Base-by-base conservation (phyloP, 2,329 filamentous ascomycete species). In the Fusarium setosum region DNA sequence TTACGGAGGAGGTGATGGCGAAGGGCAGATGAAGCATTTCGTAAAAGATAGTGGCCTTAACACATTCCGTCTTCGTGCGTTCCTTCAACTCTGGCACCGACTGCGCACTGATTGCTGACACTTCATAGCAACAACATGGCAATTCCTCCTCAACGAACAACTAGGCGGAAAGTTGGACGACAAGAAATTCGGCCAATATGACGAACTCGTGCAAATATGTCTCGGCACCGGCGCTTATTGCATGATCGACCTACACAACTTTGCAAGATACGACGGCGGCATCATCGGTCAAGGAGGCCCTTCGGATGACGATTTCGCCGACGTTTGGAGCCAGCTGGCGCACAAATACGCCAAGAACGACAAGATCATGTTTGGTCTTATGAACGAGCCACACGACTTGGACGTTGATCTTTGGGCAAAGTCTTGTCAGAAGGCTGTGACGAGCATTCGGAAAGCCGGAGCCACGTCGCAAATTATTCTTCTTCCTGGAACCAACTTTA, bases 321-420 rank as follows among this genome's bases (percentile, higher is more conserved):
- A 77, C 38, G 75, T 91, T 6, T 92, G 89, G 89, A 74, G 72
- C 2, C 79, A 85, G 58, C 74, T 89, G 5, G 89, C 89, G 9
- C 79, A 76, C 1, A 86, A 87, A 71, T 92, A 91, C 74, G 84
- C 79, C 0, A 81, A 81, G 6, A 76, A 87, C 48, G 73, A 80
- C 34, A 86, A 23, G 81, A 82, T 49, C 74, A 84, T 60, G 76
- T 92, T 92, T 65, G 88, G 88, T 13, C 73, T 92, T 41, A 91
- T 92, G 88, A 92, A 92, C 76, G 90, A 89, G 76, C 89, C 89
- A 7, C 87, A 90, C 73, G 84, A 88, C 51, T 75, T 86, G 55
- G 83, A 88, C 68, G 80, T 90, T 65, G 74, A 71, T 23, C 74
- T 77, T 2, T 92, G 89, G 89, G 87, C 85, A 1, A 73, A 80